Evolutionary conservation across 139 green algal genomes (phyloP).

Genomic region (Edaphochlamys debaryana): DNA sequence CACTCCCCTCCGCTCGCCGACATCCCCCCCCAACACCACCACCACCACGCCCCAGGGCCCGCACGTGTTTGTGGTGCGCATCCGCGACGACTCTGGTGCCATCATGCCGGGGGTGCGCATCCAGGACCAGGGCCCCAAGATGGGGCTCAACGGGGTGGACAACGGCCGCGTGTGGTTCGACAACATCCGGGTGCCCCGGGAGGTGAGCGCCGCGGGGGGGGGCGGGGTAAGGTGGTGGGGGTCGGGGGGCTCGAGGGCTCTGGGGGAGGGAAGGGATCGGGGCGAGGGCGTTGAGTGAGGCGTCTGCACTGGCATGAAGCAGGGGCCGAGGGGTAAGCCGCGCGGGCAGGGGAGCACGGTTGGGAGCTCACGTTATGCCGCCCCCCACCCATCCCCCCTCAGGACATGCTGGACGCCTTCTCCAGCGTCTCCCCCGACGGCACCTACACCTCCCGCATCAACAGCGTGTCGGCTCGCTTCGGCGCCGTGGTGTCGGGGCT

Average conservation of each 20-base stretch:
- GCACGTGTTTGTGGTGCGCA: constrained; percentile 91
- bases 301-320: too few species aligned
- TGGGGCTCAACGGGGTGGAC: constrained; percentile 90
- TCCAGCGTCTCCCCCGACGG: constrained; percentile 67
- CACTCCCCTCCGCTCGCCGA: too few species aligned
- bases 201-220: constrained; percentile 37
- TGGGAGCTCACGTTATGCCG: too few species aligned
- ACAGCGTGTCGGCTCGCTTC: constrained; percentile 78
- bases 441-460: constrained; percentile 74
- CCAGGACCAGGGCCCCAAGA: constrained; percentile 67
- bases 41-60: constrained; percentile 67
- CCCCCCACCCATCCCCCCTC: too few species aligned
- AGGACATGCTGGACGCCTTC: constrained; percentile 72
- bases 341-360: too few species aligned
- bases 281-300: too few species aligned
- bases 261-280: too few species aligned
- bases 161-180: constrained; percentile 91
- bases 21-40: too few species aligned
- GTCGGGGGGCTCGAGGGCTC: too few species aligned
- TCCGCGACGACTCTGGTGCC: constrained; percentile 78
- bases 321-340: too few species aligned
- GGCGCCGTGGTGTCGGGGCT: constrained; percentile 86
- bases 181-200: constrained; percentile 74
- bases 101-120: constrained; percentile 77
- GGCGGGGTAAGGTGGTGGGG: too few species aligned